These are phyloP conservation scores for Serendipita vermifera DNA, from an alignment of 768 basidiomycete genomes.

Conservation along the genomic window DNA sequence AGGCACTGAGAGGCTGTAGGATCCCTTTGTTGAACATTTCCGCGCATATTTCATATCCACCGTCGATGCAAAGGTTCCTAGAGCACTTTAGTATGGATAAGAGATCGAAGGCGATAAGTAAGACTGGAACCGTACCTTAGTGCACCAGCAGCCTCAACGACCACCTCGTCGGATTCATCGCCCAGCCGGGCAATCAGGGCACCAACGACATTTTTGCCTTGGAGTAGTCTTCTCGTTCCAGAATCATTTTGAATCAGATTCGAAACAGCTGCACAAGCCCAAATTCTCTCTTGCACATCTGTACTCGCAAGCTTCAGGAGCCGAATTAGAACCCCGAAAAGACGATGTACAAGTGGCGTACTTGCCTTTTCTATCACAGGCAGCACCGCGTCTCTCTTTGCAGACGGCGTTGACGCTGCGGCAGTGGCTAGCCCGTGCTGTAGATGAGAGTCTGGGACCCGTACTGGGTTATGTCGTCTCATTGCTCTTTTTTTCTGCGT, in stretches of 20 bases:
- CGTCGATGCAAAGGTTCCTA: slow-evolving; percentile 90
- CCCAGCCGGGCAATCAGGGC: slow-evolving; percentile 75
- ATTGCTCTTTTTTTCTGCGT: slow-evolving; percentile 75
- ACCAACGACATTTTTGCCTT: slow-evolving; percentile 83
- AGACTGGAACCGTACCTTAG: slow-evolving; percentile 46
- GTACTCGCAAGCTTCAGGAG: slow-evolving; percentile 52
- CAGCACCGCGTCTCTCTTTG: slow-evolving; percentile 61
- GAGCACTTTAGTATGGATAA: neutral
- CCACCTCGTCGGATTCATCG: slow-evolving; percentile 81
- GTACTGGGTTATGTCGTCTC: slow-evolving; percentile 85
- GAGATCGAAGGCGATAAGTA: slow-evolving; percentile 3
- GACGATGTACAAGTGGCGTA: neutral
- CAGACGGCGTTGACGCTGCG: slow-evolving; percentile 44
- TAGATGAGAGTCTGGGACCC: slow-evolving; percentile 87
- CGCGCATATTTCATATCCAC: slow-evolving; percentile 87
- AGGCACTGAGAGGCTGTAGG: slow-evolving; percentile 56
- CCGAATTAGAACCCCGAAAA: neutral
- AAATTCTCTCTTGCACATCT: slow-evolving; percentile 73
- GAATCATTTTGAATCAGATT: slow-evolving; percentile 93
- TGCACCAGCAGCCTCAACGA: slow-evolving; percentile 79
- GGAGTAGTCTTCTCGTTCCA: slow-evolving; percentile 75
- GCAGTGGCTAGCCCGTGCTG: slow-evolving; percentile 69
- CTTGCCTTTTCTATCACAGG: slow-evolving; percentile 84
- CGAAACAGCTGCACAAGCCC: slow-evolving; percentile 94
- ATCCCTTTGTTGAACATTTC: slow-evolving; percentile 98